These are phyloP conservation scores for Lentinula lateritia DNA, from an alignment of 768 basidiomycete species.

Conservation along the genomic window DNA sequence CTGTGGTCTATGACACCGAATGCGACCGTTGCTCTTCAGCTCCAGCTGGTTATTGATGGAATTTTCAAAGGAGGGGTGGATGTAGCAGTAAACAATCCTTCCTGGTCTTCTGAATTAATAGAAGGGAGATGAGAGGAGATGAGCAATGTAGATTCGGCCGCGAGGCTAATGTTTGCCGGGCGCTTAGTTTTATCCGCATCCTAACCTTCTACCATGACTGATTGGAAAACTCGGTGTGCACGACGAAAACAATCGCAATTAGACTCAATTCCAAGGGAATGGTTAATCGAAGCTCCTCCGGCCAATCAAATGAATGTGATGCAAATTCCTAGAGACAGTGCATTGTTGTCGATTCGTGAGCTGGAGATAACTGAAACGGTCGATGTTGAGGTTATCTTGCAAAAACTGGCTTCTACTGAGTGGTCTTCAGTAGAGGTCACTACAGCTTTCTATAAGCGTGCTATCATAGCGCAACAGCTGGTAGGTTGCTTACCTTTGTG, in stretches of 20 bases:
- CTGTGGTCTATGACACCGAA: constrained; percentile 40
- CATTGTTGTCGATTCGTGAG: constrained; percentile 47
- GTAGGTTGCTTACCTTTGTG: constrained; percentile 24
- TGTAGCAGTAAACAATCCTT: constrained; percentile 30
- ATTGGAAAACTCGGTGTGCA: constrained; percentile 6
- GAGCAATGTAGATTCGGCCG: background rate
- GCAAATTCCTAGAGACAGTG: constrained; percentile 40
- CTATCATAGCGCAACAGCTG: constrained; percentile 63
- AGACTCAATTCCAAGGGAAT: constrained; percentile 47
- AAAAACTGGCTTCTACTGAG: constrained; percentile 36
- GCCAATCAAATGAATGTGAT: constrained; percentile 41
- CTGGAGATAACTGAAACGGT: constrained; percentile 53
- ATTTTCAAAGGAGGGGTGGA: constrained; percentile 41
- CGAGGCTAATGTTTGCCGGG: background rate
- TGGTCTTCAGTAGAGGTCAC: constrained; percentile 59
- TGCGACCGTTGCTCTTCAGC: constrained; percentile 24
- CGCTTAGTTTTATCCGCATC: background rate
- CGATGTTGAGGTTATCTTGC: constrained; percentile 36
- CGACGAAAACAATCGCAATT: constrained; percentile 41
- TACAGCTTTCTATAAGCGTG: constrained; percentile 59
- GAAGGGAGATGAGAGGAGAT: background rate
- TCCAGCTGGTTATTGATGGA: constrained; percentile 32
- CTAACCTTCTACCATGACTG: background rate
- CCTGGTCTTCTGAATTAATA: constrained; percentile 1
- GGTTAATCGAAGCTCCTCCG: constrained; percentile 39